Evolutionary conservation across 2,329 filamentous ascomycete species (phyloP), one percentile per base, ranked within the genome.

Genomic region (Exophiala phaeomuriformis): DNA sequence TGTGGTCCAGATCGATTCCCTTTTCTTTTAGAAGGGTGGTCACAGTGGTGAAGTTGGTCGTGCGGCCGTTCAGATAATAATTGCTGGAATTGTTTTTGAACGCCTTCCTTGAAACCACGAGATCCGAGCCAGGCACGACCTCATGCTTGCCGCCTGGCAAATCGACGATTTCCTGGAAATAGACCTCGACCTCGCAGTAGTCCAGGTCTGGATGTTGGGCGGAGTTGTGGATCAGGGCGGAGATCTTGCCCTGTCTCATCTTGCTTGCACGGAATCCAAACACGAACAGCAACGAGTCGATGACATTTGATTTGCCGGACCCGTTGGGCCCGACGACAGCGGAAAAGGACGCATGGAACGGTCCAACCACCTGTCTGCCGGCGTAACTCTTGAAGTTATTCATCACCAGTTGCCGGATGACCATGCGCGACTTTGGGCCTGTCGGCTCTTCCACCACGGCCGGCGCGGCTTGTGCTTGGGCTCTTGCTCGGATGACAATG

Each of bases 321-420:
- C 93, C 93, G 68, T 98, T 98, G 47, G 94, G 93, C 0, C 93
- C 94, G 6, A 98, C 93, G 1, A 98, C 93, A 0, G 93, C 96
- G 1, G 93, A 96, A 72, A 98, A 98, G 0, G 93, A 98, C 1
- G 88, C 81, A 68, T 98, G 93, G 69, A 98, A 98, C 0, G 93
- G 93, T 0, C 93, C 93, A 55, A 98, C 93, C 71, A 95, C 86
- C 69, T 98, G 93, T 57, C 87, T 79, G 3, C 93, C 93, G 10
- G 93, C 93, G 68, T 98, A 98, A 74, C 91, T 97, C 75, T 98
- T 98, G 81, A 98, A 98, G 71, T 98, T 98, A 61, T 82, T 94
- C 63, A 98, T 78, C 55, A 95, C 84, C 46, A 98, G 77, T 67
- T 95, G 89, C 12, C 88, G 93, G 61, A 98, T 91, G 50, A 97